Conservation (phyloP, 768 basidiomycete species). For the Agaricus blazei region DNA sequence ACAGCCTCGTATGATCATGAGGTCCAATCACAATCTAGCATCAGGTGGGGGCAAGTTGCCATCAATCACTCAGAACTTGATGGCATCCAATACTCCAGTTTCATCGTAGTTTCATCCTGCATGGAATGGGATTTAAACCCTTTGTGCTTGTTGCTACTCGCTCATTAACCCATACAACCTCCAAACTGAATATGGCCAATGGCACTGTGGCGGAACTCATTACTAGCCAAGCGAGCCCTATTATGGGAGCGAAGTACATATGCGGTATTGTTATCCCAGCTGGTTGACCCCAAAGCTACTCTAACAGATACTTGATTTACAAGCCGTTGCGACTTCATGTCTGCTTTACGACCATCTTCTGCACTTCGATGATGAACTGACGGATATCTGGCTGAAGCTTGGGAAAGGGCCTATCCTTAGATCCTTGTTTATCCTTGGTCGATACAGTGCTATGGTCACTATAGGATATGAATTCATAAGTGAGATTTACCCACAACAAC, state of each 20-base stretch:
- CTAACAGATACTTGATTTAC: background rate
- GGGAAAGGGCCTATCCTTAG: background rate
- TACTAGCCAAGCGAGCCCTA: background rate
- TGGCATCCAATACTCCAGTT: too few species aligned
- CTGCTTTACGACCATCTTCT: background rate
- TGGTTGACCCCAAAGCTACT: background rate
- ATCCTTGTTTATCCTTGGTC: background rate
- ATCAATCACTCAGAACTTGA: too few species aligned
- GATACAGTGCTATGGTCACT: background rate
- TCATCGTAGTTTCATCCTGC: too few species aligned
- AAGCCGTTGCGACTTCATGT: background rate
- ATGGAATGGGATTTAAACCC: too few species aligned
- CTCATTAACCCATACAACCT: too few species aligned
- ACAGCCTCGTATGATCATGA: too few species aligned
- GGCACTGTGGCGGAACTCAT: background rate
- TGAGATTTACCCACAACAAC: background rate
- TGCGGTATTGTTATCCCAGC: background rate
- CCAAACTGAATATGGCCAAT: background rate
- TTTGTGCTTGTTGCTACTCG: too few species aligned
- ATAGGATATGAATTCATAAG: background rate
- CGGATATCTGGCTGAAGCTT: background rate
- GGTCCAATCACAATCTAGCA: too few species aligned
- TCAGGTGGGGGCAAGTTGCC: too few species aligned
- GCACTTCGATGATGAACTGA: slow-evolving; percentile 1
- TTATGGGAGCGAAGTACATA: background rate